These are phyloP conservation scores for Uronychia binucleata DNA, from an alignment of 73 alveolate species.

Conservation along the genomic window DNA sequence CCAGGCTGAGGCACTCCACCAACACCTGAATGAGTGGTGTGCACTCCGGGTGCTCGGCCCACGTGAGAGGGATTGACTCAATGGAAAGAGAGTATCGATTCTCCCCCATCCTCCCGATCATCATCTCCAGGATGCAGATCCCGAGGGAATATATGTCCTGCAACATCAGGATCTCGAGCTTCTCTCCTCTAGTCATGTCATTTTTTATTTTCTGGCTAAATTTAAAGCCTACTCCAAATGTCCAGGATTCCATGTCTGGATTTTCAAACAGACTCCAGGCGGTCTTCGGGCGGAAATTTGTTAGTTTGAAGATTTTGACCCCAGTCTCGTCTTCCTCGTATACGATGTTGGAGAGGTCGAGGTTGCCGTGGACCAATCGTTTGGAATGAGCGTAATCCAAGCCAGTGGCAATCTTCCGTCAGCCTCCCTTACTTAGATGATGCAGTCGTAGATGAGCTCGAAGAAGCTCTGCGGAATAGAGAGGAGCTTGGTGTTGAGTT, in stretches of 20 bases:
- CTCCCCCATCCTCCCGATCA: constrained; percentile 60
- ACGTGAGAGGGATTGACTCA: constrained; percentile 56
- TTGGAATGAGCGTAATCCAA: constrained; percentile 43
- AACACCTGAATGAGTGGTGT: constrained; percentile 59
- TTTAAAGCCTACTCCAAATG: constrained; percentile 38
- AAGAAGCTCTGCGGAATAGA: constrained; percentile 30
- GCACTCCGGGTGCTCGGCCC: constrained; percentile 69
- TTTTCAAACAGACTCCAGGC: constrained; percentile 7
- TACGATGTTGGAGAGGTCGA: constrained; percentile 39
- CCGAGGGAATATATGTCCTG: constrained; percentile 66
- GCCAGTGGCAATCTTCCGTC: constrained; percentile 20
- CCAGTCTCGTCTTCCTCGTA: constrained; percentile 22
- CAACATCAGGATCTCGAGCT: constrained; percentile 52
- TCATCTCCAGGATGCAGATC: constrained; percentile 54
- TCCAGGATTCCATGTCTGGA: constrained; percentile 29
- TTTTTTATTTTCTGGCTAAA: constrained; percentile 32
- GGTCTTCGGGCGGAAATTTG: constrained; percentile 44
- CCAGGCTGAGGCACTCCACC: constrained; percentile 52
- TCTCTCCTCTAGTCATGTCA: constrained; percentile 26
- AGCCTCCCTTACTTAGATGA: neutral
- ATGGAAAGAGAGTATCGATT: constrained; percentile 47
- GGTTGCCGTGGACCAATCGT: constrained; percentile 48
- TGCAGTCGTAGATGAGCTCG: constrained; percentile 42
- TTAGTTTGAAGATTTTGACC: constrained; percentile 29
- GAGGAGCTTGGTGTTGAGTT: constrained; percentile 27